Base-by-base conservation (phyloP, 768 basidiomycete species). In the Lentinula raphanica region DNA sequence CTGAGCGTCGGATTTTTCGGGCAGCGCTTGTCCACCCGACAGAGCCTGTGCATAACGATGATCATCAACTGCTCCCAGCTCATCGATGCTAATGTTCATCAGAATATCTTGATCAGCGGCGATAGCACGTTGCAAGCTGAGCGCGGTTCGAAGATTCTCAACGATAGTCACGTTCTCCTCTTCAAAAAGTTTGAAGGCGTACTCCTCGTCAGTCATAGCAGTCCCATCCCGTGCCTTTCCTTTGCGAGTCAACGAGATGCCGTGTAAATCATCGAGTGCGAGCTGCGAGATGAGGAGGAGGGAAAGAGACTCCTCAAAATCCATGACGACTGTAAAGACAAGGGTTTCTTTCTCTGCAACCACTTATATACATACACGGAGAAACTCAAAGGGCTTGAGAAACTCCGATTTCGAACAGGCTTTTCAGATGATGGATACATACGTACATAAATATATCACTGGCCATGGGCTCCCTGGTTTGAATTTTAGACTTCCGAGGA, bases 121-220 rank as follows among this genome's bases (percentile, higher is more conserved):
- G n/a, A 79, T 61, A 3, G 79, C 78, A 4, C 62, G 62, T n/a
- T 71, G 72, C 8, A 84, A 60, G 58, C 77, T 80, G 54, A 64
- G 67, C 0, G 82, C 81, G 11, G 79, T 63, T 15, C 64, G 67
- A 13, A 67, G 58, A 59, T 82, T 80, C 2, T 69, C 65, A 27
- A 75, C 65, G n/a, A 66, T 42, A 0, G 61, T 63, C 3, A 77
- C 57, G 40, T 71, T 54, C 15, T 73, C 70, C 28, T 77, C 70
- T 2, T 68, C 68, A 54, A 80, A 79, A 0, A 78, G 40, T 36
- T 71, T 68, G 7, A 80, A 66, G 0, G 83, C 83, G 7, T 74
- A 54, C 38, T 80, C 77, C 38, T 76, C 74, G 62, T 85, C 82
- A 21, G 36, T 35, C 11, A 46, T 8, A 17, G 39, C 39, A 15